Base-by-base conservation (phyloP, 352 stramenopile genomes). In the Phytopythium delawarense region DNA sequence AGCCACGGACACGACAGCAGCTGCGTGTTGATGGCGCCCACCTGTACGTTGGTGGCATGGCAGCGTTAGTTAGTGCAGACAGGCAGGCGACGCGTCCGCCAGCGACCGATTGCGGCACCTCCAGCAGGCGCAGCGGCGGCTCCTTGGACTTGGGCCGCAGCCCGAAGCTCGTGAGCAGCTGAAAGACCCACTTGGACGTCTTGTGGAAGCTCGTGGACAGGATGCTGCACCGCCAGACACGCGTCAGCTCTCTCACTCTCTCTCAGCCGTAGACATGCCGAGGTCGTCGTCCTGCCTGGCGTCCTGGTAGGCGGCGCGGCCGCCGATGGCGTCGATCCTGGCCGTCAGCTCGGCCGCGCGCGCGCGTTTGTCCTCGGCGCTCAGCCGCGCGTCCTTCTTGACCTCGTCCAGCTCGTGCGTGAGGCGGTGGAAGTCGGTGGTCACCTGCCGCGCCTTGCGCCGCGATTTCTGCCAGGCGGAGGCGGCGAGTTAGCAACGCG, bases 21-120 rank as follows among this genome's bases (percentile, higher is more conserved):
- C 72, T 98, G 90, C 48, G 91, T 98, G 71, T 98, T 99, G 67
- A 99, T 98, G 40, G 96, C 96, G 42, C 96, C 96, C 49, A 99
- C 78, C 79, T 97, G 76, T 30, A 1, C 25, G 25, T 30, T 30
- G 25, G 3, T n/a, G n/a, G n/a, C n/a, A n/a, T n/a, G n/a, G n/a
- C 5, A 91, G n/a, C 66, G 35, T 62, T 44, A 52, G 57, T 67
- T 58, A 62, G 58, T 42, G 39, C n/a, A n/a, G n/a, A n/a, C 15
- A 61, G 35, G 32, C 23, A 69, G 30, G 55, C 39, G 3, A 30
- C 25, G 25, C 25, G 25, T 30, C 25, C 25, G 25, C 25, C 25
- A 30, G 25, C 25, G 25, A 30, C 25, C 25, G 25, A 30, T 1
- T 30, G 25, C 25, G 32, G 70, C 50, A 80, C 84, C 66, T 96